These are phyloP conservation scores for Erysimum cheiri DNA, from an alignment of 441 rosid species.

Conservation along the genomic window DNA sequence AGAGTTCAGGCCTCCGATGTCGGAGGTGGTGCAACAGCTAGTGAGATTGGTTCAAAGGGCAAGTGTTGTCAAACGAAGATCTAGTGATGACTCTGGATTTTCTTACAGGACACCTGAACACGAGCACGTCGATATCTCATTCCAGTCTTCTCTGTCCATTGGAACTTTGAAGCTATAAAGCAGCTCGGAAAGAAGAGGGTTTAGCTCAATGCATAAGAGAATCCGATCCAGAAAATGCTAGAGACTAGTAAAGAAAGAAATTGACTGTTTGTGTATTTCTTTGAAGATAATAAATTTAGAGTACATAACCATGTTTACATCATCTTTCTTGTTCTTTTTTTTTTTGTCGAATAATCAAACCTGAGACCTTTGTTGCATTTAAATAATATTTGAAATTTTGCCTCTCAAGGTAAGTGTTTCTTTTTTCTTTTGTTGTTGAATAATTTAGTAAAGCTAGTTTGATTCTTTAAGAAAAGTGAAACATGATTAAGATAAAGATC, in stretches of 20 bases:
- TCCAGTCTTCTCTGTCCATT: conserved; percentile 13
- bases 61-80: conserved; percentile 75
- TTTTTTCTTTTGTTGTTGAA: background rate
- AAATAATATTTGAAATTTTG: conserved; percentile 3
- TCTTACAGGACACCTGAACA: conserved; percentile 85
- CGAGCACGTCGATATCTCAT: conserved; percentile 62
- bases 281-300: conserved; percentile 15
- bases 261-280: conserved; percentile 18
- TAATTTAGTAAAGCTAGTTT: background rate
- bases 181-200: conserved; percentile 8
- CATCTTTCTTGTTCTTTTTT: conserved; percentile 16
- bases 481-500: conserved; percentile 10
- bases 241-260: conserved; percentile 20
- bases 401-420: background rate
- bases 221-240: conserved; percentile 7
- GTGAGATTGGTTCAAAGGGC: conserved; percentile 94
- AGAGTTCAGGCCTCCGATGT: conserved; percentile 97
- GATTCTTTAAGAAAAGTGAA: conserved; percentile 2
- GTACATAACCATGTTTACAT: conserved; percentile 36
- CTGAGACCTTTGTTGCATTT: background rate
- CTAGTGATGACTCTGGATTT: conserved; percentile 89
- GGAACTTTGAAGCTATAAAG: background rate
- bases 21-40: conserved; percentile 94
- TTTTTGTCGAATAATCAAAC: conserved; percentile 1
- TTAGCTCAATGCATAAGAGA: conserved; percentile 5